Evolutionary conservation across 2,329 filamentous ascomycete species (phyloP).

Genomic region (Lasiodiplodia theobromae): DNA sequence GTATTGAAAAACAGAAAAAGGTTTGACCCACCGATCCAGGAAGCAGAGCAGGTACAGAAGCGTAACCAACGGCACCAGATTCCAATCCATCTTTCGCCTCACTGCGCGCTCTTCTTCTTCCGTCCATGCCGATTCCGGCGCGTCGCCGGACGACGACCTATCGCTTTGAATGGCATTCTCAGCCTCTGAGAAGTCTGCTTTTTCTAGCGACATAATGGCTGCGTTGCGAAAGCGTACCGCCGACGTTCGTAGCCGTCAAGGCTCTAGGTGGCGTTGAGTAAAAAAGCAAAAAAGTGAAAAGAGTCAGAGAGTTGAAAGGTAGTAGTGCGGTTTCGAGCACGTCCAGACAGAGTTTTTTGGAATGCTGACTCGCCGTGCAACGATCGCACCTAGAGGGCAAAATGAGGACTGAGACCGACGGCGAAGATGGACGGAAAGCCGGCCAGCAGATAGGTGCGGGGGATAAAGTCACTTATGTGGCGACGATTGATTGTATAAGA

Average conservation of each 20-base stretch:
- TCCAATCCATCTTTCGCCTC: conserved; percentile 61
- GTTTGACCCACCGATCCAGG: conserved; percentile 43
- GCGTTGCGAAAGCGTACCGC: not conserved
- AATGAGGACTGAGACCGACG: conserved; percentile 1
- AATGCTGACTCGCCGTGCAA: conserved; percentile 1
- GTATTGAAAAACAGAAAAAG: not conserved
- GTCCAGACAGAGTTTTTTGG: not conserved
- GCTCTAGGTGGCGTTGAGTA: not conserved
- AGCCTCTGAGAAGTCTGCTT: conserved; percentile 1
- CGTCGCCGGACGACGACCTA: conserved; percentile 8
- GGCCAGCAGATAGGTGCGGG: not conserved
- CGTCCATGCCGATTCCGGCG: conserved; percentile 55
- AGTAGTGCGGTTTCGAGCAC: no score
- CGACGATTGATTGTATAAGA: not conserved
- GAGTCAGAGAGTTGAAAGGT: no score
- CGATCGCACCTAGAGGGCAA: not conserved
- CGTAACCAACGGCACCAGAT: conserved; percentile 61
- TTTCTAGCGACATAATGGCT: not conserved
- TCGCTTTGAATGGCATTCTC: conserved; percentile 9
- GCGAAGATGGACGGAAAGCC: not conserved
- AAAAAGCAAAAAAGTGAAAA: not conserved
- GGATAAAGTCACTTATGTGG: not conserved
- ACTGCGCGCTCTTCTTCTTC: conserved; percentile 58
- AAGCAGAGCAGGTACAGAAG: conserved; percentile 63
- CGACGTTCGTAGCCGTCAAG: not conserved